These are phyloP conservation scores for Plectranthus barbatus DNA, from an alignment of 257 asterid species.

Conservation along the genomic window DNA sequence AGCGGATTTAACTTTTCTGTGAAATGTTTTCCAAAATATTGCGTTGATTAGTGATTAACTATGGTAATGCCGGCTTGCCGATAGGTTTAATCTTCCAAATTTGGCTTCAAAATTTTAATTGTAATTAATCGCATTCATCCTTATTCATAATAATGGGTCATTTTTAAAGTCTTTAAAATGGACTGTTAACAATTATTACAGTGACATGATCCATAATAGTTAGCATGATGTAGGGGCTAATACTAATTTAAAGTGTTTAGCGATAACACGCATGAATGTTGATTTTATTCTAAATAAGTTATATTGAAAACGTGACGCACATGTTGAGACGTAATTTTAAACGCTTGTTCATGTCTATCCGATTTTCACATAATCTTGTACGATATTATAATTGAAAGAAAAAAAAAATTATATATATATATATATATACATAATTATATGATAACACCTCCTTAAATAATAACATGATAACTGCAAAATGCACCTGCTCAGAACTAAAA, in stretches of 20 bases:
- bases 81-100: neutral
- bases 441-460: too few species aligned
- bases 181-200: too few species aligned
- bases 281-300: neutral
- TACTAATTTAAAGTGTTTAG: neutral
- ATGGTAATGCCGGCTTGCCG: neutral
- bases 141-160: neutral
- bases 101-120: neutral
- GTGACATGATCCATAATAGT: neutral
- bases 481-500: too few species aligned
- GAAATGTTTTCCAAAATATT: neutral
- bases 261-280: neutral
- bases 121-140: neutral
- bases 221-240: neutral
- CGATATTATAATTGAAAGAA: neutral
- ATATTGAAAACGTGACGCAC: neutral
- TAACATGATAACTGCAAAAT: too few species aligned
- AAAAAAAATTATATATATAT: too few species aligned
- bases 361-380: neutral
- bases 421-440: too few species aligned
- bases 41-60: neutral
- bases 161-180: neutral
- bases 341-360: neutral
- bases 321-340: neutral
- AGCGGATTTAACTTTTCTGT: conserved; percentile 16